Base-by-base conservation (phyloP, 1,139 yeast species). In the Kodamaea ohmeri region DNA sequence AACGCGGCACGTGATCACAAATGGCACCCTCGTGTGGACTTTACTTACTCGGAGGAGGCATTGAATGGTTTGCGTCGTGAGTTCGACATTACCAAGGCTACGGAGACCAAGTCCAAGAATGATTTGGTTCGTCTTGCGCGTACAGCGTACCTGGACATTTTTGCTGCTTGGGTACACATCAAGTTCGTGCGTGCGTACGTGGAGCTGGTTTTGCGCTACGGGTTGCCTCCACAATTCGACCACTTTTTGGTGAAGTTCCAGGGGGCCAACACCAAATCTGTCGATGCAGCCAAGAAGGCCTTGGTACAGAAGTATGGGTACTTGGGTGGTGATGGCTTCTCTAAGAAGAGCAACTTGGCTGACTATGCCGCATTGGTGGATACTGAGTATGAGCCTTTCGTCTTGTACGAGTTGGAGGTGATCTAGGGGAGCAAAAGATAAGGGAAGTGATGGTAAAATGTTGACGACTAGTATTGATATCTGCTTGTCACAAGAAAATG, bases 311-410 rank as follows among this genome's bases (percentile, higher is more conserved):
- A 87, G 59, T 92, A 83, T 57, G 95, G 95, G 7, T 90, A 85
- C 60, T 71, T 92, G 42, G 96, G 96, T 33, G 97, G 97, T 21
- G 86, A 82, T 53, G 95, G 96, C 0, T 84, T 83, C 55, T 78
- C 80, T 46, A 73, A 83, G 45, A 69, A 78, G 53, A 60, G 73
- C 39, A 81, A 78, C 41, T 72, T 92, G 53, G 77, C 82, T 52
- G 97, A 92, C 60, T 92, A 86, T 60, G 94, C 96, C 16, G 79
- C 95, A 6, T 68, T 92, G 56, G 96, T 89, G 36, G 97, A 92
- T 62, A 79, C 92, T 28, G 97, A 92, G 46, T 92, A 89, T 60
- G 96, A 90, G 63, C 97, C 97, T 35, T 92, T 92, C 66, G 98
- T 90, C 39, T 63, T 90, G 53, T 90, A 86, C 61, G 76, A 76